These are phyloP conservation scores for Coemansia sp. DNA, from an alignment of 192 early-diverging fungal species.

Conservation along the genomic window DNA sequence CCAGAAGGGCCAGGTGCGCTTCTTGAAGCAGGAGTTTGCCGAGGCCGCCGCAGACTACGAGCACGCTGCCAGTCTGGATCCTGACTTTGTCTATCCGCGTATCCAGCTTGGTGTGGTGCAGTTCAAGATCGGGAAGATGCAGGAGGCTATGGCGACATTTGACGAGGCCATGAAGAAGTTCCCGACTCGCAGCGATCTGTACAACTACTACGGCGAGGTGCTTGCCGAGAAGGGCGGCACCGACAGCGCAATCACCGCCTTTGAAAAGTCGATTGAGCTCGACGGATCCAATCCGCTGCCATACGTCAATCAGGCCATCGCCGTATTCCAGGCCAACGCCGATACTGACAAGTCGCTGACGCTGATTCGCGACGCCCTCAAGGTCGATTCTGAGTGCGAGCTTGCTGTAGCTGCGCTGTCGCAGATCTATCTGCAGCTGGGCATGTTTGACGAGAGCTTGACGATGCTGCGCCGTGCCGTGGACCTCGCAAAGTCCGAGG, in stretches of 20 bases:
- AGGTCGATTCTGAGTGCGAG: constrained; percentile 95
- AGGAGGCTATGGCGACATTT: constrained; percentile 75
- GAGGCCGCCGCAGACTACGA: constrained; percentile 84
- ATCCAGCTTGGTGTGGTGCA: constrained; percentile 94
- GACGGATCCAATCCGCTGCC: constrained; percentile 84
- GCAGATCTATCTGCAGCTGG: constrained; percentile 82
- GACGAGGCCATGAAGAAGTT: constrained; percentile 78
- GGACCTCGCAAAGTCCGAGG: constrained; percentile 81
- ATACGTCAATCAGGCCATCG: constrained; percentile 95
- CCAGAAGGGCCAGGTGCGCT: constrained; percentile 66
- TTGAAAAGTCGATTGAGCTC: constrained; percentile 86
- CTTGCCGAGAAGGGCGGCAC: constrained; percentile 82
- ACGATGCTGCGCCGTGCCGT: constrained; percentile 79
- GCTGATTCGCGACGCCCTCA: constrained; percentile 76
- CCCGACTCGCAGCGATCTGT: constrained; percentile 78
- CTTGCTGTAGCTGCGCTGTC: constrained; percentile 81
- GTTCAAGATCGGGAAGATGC: constrained; percentile 84
- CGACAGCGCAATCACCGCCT: constrained; percentile 78
- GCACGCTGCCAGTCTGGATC: constrained; percentile 76
- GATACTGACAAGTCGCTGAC: constrained; percentile 74
- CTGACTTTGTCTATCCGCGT: constrained; percentile 82
- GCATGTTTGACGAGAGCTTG: constrained; percentile 83
- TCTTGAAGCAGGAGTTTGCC: constrained; percentile 79
- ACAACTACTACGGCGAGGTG: constrained; percentile 98
- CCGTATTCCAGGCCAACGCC: constrained; percentile 74